Evolutionary conservation across 2,329 filamentous ascomycete species (phyloP).

Genomic region (Graphilbum sp.): DNA sequence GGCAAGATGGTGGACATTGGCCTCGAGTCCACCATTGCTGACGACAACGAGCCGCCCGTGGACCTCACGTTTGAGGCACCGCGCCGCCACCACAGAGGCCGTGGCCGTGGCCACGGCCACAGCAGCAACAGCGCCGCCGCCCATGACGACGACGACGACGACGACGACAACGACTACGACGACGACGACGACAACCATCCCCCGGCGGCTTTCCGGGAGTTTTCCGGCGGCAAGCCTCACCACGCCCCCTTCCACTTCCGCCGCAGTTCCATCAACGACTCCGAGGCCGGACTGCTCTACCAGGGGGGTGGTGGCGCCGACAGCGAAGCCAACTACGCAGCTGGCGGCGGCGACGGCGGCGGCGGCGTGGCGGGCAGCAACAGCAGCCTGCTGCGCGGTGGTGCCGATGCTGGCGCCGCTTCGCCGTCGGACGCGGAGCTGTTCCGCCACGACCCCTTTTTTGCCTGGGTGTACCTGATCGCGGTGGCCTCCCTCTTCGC

Average conservation of each 20-base stretch:
- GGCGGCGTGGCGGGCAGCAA: slow-evolving; percentile 10
- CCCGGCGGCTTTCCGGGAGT: slow-evolving; percentile 47
- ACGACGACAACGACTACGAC: slow-evolving; percentile 3
- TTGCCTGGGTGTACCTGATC: slow-evolving; percentile 79
- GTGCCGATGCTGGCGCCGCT: slow-evolving; percentile 23
- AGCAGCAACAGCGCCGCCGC: no score
- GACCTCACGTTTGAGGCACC: slow-evolving; percentile 40
- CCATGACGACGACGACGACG: slow-evolving; percentile 8
- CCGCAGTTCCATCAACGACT: slow-evolving; percentile 27
- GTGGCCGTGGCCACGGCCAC: no score
- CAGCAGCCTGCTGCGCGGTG: slow-evolving; percentile 1
- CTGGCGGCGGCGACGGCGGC: slow-evolving; percentile 28
- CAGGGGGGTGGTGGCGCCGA: slow-evolving; percentile 17
- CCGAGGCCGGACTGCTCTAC: slow-evolving; percentile 28
- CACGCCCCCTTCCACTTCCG: slow-evolving; percentile 21
- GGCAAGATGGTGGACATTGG: slow-evolving; percentile 77
- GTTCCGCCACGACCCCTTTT: slow-evolving; percentile 77
- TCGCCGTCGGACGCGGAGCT: slow-evolving; percentile 47
- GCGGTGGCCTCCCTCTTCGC: slow-evolving; percentile 70
- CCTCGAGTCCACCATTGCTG: slow-evolving; percentile 50
- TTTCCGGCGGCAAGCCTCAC: slow-evolving; percentile 17
- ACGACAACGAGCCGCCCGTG: slow-evolving; percentile 40
- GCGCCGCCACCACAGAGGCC: neutral
- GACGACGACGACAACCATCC: slow-evolving; percentile 9
- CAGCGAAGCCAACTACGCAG: slow-evolving; percentile 1